These are phyloP conservation scores for Metarhizium sp. DNA, from an alignment of 2,329 filamentous ascomycete genomes.

Conservation along the genomic window DNA sequence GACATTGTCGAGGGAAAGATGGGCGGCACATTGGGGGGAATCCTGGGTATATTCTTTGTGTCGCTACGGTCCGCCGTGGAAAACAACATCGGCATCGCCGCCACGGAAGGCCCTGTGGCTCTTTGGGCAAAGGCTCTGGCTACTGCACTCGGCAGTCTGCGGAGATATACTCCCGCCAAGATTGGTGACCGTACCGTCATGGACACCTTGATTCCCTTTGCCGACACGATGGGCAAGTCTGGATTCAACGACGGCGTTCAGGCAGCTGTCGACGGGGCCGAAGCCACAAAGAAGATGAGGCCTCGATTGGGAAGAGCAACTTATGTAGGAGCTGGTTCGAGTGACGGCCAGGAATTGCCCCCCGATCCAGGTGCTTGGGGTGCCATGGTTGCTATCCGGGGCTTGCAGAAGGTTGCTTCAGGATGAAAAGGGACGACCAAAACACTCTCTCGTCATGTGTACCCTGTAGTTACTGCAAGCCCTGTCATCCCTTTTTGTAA, in stretches of 20 bases:
- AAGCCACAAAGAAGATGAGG: slow-evolving; percentile 54
- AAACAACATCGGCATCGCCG: slow-evolving; percentile 21
- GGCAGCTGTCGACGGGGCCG: slow-evolving; percentile 50
- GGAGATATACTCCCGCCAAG: slow-evolving; percentile 44
- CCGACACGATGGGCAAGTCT: slow-evolving; percentile 33
- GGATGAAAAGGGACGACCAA: neutral
- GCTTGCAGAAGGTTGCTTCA: slow-evolving; percentile 16
- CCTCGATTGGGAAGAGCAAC: slow-evolving; percentile 58
- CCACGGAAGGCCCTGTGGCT: slow-evolving; percentile 21
- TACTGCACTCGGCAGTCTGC: slow-evolving; percentile 35
- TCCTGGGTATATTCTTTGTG: slow-evolving; percentile 46
- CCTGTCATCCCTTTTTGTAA: neutral
- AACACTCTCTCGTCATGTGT: neutral
- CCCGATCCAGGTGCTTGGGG: slow-evolving; percentile 65
- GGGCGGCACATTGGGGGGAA: slow-evolving; percentile 43
- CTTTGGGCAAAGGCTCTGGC: slow-evolving; percentile 35
- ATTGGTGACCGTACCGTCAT: slow-evolving; percentile 48
- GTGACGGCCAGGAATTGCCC: slow-evolving; percentile 41
- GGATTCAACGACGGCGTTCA: slow-evolving; percentile 46
- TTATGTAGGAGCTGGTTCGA: slow-evolving; percentile 51
- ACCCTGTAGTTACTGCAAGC: neutral
- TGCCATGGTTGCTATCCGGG: slow-evolving; percentile 47
- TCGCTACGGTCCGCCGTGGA: slow-evolving; percentile 33
- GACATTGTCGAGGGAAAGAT: slow-evolving; percentile 48
- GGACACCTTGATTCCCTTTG: slow-evolving; percentile 47